A percentile compares a stretch with the other conserved stretches of the same genome.
These are phyloP conservation scores for Coemansia sp. DNA, from an alignment of 192 early-diverging fungal species.

Conservation along the genomic window DNA sequence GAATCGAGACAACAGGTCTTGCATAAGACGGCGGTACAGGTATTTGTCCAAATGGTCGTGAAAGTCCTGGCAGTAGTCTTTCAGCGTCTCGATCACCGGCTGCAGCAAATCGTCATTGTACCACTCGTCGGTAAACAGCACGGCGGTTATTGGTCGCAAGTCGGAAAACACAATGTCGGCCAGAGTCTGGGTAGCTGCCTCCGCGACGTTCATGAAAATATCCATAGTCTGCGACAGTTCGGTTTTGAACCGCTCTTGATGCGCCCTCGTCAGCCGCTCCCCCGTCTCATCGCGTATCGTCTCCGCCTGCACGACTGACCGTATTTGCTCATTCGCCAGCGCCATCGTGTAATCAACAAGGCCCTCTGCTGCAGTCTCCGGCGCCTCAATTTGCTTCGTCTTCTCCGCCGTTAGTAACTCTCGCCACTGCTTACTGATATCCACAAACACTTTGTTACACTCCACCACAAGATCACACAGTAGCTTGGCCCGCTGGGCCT, in stretches of 20 bases:
- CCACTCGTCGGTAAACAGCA: conserved; percentile 82
- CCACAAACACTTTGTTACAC: conserved; percentile 78
- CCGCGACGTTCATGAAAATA: conserved; percentile 88
- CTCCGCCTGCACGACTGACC: conserved; percentile 89
- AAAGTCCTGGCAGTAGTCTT: conserved; percentile 92
- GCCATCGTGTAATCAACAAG: conserved; percentile 96
- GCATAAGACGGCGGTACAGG: conserved; percentile 81
- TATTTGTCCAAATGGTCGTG: conserved; percentile 82
- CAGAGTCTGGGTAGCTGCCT: conserved; percentile 69
- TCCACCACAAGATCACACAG: conserved; percentile 80
- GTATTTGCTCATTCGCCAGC: conserved; percentile 90
- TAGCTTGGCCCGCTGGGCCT: conserved; percentile 84
- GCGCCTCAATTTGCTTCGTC: conserved; percentile 71
- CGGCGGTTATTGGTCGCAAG: conserved; percentile 66
- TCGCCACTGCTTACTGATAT: conserved; percentile 82
- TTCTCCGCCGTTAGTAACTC: conserved; percentile 72
- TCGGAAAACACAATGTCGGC: conserved; percentile 85
- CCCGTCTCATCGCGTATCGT: conserved; percentile 60
- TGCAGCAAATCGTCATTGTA: conserved; percentile 87
- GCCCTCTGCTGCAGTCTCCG: conserved; percentile 74
- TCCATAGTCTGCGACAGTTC: conserved; percentile 75
- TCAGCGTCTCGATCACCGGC: conserved; percentile 86
- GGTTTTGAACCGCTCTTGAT: conserved; percentile 60
- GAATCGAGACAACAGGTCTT: conserved; percentile 84
- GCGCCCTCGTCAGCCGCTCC: conserved; percentile 58